Percentiles rank a stretch among this genome's conserved stretches.
Conservation (phyloP, 148 eudicot genomes). For the Chenopodium suecicum region DNA sequence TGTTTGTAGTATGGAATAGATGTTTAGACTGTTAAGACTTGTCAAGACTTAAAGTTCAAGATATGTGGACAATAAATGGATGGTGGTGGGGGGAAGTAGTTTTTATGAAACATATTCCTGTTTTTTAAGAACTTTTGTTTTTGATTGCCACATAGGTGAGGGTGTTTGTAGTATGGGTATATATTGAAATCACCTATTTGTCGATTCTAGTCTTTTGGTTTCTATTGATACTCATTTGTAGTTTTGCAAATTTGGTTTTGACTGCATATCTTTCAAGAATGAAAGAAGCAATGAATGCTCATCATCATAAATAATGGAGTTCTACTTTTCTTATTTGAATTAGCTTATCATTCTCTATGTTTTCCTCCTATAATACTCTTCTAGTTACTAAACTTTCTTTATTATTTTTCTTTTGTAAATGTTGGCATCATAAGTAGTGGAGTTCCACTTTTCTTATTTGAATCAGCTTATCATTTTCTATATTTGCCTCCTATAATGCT, state of each 20-base stretch:
- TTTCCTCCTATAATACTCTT: too few species aligned
- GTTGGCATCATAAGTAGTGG: background rate
- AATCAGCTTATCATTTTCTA: background rate
- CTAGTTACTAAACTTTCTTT: too few species aligned
- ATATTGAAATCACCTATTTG: too few species aligned
- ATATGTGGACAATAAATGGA: background rate
- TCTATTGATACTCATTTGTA: background rate
- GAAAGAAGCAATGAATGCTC: background rate
- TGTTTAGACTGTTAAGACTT: background rate
- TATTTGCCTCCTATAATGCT: conserved; percentile 5
- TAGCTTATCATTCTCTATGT: background rate
- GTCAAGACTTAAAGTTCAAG: background rate
- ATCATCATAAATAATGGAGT: background rate
- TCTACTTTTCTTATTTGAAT: background rate
- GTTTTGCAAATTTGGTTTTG: background rate
- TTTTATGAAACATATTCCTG: background rate
- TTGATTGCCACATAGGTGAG: too few species aligned
- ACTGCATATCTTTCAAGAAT: background rate
- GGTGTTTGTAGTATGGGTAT: too few species aligned
- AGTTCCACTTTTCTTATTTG: background rate
- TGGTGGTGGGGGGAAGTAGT: background rate
- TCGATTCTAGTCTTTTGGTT: background rate
- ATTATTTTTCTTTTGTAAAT: too few species aligned
- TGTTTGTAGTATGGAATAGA: too few species aligned
- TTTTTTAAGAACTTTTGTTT: too few species aligned